Evolutionary conservation across 2,329 filamentous ascomycete genomes (phyloP).

Genomic region (Geosmithia putterillii): DNA sequence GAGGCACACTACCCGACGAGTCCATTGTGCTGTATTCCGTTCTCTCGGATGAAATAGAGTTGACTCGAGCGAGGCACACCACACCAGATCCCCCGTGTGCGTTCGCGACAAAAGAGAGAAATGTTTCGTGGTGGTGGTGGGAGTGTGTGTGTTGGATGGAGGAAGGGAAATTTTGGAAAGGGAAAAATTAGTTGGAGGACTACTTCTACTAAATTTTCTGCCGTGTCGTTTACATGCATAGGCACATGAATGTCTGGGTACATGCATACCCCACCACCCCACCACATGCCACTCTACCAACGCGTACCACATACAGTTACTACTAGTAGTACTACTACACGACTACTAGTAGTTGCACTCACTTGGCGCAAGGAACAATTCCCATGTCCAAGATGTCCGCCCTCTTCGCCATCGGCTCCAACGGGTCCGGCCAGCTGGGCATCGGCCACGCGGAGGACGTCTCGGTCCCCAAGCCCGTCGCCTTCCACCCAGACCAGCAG

Average conservation of each 20-base stretch:
- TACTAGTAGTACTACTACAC: no score
- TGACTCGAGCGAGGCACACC: background rate
- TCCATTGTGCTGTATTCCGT: constrained; percentile 11
- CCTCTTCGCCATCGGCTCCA: constrained; percentile 62
- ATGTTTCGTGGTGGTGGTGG: background rate
- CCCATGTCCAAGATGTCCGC: constrained; percentile 25
- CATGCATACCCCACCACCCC: background rate
- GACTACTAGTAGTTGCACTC: background rate
- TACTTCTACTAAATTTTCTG: background rate
- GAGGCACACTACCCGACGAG: constrained; percentile 14
- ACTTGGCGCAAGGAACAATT: background rate
- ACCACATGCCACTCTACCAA: background rate
- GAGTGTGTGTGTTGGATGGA: no score
- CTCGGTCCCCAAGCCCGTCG: constrained; percentile 48
- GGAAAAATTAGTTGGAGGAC: background rate
- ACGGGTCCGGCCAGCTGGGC: constrained; percentile 64
- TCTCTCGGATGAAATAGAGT: background rate
- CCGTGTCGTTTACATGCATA: background rate
- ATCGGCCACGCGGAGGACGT: constrained; percentile 61
- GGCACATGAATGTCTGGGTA: no score
- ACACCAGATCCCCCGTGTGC: background rate
- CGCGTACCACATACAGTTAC: no score
- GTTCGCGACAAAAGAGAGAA: background rate
- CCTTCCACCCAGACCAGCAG: constrained; percentile 33
- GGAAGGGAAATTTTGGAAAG: background rate